phyloP scores from a whole-genome alignment of 306 rosid species.

The Phaseolus lunatus region DNA sequence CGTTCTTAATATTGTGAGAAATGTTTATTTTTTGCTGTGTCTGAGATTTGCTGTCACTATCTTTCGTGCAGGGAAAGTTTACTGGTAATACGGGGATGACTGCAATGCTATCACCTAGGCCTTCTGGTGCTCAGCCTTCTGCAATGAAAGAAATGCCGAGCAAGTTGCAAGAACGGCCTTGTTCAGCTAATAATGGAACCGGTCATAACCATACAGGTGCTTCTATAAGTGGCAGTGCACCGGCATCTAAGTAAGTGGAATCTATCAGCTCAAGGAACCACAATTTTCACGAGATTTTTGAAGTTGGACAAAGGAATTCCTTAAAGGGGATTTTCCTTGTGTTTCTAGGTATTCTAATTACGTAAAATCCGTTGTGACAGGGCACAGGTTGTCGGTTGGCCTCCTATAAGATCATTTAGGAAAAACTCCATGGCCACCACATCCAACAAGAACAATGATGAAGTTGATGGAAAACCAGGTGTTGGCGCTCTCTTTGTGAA shows the following conservation, averaged over 20 bases:
- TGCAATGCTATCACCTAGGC: conserved; percentile 67
- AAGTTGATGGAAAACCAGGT: conserved; percentile 92
- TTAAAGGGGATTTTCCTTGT: not conserved
- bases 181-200: conserved; percentile 60
- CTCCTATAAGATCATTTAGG: conserved; percentile 91
- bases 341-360: conserved; percentile 11
- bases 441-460: conserved; percentile 85
- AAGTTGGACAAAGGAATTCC: not conserved
- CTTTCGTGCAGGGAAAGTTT: conserved; percentile 70
- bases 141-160: conserved; percentile 60
- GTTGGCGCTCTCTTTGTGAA: conserved; percentile 82
- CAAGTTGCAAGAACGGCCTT: conserved; percentile 73
- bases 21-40: conserved; percentile 45
- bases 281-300: conserved; percentile 4
- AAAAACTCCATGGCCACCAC: conserved; percentile 79
- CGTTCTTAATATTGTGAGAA: conserved; percentile 41
- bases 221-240: conserved; percentile 61
- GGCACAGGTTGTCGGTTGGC: conserved; percentile 99
- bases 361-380: conserved; percentile 53
- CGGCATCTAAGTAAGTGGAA: conserved; percentile 86
- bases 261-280: not conserved
- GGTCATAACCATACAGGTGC: conserved; percentile 57
- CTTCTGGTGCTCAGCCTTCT: conserved; percentile 67
- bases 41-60: conserved; percentile 49
- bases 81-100: conserved; percentile 63